Evolutionary conservation across 73 alveolate genomes (phyloP).

Genomic region (Stentor roeselii): DNA sequence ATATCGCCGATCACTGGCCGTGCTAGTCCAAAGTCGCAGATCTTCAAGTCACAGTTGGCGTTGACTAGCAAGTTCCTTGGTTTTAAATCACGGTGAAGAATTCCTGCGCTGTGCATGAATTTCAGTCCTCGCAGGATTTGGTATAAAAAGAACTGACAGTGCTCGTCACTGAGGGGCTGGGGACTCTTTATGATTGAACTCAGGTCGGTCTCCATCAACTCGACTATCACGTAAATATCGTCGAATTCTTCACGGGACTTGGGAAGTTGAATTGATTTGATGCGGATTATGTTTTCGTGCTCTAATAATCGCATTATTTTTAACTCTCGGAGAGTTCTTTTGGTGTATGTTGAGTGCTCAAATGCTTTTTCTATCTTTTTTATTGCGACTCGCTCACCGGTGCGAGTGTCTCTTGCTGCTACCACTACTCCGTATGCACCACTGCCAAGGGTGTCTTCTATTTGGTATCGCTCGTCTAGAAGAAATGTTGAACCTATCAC

Average conservation of each 20-base stretch:
- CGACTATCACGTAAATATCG: conserved; percentile 62
- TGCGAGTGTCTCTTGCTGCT: conserved; percentile 22
- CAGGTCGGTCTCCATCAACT: conserved; percentile 86
- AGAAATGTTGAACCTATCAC: too few relatives aligned
- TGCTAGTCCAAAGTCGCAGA: conserved; percentile 45
- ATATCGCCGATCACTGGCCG: conserved; percentile 33
- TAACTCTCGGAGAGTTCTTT: conserved; percentile 61
- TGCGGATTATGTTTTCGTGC: conserved; percentile 54
- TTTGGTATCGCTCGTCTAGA: too few relatives aligned
- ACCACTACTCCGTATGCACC: conserved; percentile 33
- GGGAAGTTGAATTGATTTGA: conserved; percentile 51
- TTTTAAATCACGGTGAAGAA: conserved; percentile 65
- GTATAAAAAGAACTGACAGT: conserved; percentile 69
- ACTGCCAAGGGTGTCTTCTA: too few relatives aligned
- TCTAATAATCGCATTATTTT: conserved; percentile 38
- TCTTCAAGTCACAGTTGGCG: conserved; percentile 38
- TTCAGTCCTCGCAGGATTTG: conserved; percentile 83
- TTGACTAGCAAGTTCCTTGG: conserved; percentile 37
- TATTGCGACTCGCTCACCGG: neutral
- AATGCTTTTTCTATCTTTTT: too few relatives aligned
- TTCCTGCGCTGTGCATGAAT: conserved; percentile 79
- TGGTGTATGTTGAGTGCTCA: conserved; percentile 39
- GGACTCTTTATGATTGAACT: conserved; percentile 57
- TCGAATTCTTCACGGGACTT: conserved; percentile 53
- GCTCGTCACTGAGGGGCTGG: conserved; percentile 65